A percentile compares a stretch with the other conserved stretches of the same genome.
Evolutionary conservation across 441 rosid species (phyloP).

Genomic region (Jatropha multifida): DNA sequence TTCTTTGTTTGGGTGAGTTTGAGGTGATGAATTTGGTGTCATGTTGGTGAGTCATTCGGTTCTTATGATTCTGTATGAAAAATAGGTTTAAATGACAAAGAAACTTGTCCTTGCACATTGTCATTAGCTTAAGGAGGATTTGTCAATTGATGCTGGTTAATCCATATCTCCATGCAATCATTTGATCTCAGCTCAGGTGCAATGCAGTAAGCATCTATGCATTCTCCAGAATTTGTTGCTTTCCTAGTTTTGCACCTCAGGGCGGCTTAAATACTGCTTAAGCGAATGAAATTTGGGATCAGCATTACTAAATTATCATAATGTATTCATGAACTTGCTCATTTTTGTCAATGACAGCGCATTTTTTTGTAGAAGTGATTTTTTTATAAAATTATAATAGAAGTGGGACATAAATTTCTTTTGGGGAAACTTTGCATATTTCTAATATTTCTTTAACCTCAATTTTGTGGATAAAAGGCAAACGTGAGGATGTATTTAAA

Average conservation of each 20-base stretch:
- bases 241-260: background rate
- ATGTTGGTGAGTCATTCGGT: background rate
- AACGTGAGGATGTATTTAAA: background rate
- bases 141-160: background rate
- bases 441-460: background rate
- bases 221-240: background rate
- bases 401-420: background rate
- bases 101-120: background rate
- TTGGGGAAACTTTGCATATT: background rate
- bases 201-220: background rate
- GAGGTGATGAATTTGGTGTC: background rate
- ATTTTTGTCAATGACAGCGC: background rate
- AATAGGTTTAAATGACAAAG: background rate
- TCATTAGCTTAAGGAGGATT: background rate
- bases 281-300: background rate
- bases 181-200: background rate
- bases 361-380: background rate
- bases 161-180: background rate
- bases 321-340: background rate
- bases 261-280: background rate
- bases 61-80: background rate
- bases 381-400: background rate
- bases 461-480: background rate
- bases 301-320: background rate
- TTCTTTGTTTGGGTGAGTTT: background rate